A percentile compares a stretch with the other conserved stretches of the same genome.
Conservation (phyloP, 2,329 filamentous ascomycete species). For the Grosmannia huntii region DNA sequence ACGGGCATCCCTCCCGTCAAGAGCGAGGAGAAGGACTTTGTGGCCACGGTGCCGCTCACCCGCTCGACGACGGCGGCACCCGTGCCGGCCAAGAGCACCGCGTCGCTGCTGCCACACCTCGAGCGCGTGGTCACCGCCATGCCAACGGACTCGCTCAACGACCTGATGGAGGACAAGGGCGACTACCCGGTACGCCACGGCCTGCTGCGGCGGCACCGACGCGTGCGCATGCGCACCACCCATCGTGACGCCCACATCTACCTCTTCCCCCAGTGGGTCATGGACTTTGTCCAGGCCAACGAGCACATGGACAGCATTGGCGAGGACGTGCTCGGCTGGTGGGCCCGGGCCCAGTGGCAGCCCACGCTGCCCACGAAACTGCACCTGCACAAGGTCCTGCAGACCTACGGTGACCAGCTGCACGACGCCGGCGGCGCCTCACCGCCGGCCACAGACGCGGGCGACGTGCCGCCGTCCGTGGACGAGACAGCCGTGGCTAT, state of each 20-base stretch:
- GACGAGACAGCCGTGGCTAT: not conserved
- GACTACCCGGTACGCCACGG: slow-evolving; percentile 62
- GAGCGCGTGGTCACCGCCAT: slow-evolving; percentile 76
- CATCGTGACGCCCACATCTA: slow-evolving; percentile 91
- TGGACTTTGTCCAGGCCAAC: slow-evolving; percentile 70
- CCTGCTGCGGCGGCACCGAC: slow-evolving; percentile 60
- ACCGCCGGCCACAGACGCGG: not conserved
- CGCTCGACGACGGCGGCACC: slow-evolving; percentile 29
- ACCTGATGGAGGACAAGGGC: slow-evolving; percentile 64
- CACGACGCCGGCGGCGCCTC: not conserved
- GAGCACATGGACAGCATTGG: slow-evolving; percentile 76
- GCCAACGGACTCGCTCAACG: slow-evolving; percentile 79
- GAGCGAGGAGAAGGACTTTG: slow-evolving; percentile 85
- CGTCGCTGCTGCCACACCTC: slow-evolving; percentile 51
- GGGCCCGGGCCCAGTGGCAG: slow-evolving; percentile 93
- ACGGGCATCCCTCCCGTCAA: slow-evolving; percentile 57
- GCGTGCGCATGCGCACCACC: slow-evolving; percentile 67
- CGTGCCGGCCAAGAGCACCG: not conserved
- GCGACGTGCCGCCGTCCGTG: not conserved
- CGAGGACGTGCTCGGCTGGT: slow-evolving; percentile 88
- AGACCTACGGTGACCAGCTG: slow-evolving; percentile 1
- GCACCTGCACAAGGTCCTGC: slow-evolving; percentile 52
- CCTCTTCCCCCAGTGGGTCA: slow-evolving; percentile 82
- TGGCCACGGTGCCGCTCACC: slow-evolving; percentile 61
- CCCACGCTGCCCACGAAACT: slow-evolving; percentile 67